A percentile compares a stretch with the other conserved stretches of the same genome.
These are phyloP conservation scores for Fragaria nilgerrensis DNA, from an alignment of 306 rosid species.

Conservation along the genomic window DNA sequence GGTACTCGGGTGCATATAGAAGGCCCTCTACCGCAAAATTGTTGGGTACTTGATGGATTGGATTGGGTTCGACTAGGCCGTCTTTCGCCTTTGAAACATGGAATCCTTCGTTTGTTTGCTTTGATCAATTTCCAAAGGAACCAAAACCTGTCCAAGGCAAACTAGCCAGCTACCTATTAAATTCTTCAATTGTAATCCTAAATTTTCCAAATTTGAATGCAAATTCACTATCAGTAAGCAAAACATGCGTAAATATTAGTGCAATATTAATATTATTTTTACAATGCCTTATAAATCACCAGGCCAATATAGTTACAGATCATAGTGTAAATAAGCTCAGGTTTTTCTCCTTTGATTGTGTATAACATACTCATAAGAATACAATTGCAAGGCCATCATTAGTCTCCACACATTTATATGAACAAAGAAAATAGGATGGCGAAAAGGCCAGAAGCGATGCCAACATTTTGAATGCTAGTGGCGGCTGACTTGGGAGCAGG, in stretches of 20 bases:
- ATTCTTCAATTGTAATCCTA: not conserved
- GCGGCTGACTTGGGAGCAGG: not conserved
- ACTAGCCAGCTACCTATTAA: not conserved
- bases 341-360: too few species aligned
- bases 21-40: not conserved
- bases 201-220: not conserved
- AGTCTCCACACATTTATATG: not conserved
- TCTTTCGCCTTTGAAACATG: too few species aligned
- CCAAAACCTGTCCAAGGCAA: not conserved
- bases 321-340: not conserved
- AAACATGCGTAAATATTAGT: not conserved
- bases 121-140: not conserved
- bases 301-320: not conserved
- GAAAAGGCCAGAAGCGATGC: conserved; percentile 17
- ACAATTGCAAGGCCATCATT: not conserved
- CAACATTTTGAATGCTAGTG: conserved; percentile 10
- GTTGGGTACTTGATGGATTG: not conserved
- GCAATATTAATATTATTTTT: not conserved
- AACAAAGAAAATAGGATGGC: conserved; percentile 26
- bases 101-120: not conserved
- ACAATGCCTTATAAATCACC: not conserved
- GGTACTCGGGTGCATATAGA: not conserved
- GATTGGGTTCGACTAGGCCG: not conserved
- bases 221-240: not conserved
- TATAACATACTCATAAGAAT: not conserved